These are phyloP conservation scores for Candida wancherniae DNA, from an alignment of 805 yeast genomes.

Conservation along the genomic window DNA sequence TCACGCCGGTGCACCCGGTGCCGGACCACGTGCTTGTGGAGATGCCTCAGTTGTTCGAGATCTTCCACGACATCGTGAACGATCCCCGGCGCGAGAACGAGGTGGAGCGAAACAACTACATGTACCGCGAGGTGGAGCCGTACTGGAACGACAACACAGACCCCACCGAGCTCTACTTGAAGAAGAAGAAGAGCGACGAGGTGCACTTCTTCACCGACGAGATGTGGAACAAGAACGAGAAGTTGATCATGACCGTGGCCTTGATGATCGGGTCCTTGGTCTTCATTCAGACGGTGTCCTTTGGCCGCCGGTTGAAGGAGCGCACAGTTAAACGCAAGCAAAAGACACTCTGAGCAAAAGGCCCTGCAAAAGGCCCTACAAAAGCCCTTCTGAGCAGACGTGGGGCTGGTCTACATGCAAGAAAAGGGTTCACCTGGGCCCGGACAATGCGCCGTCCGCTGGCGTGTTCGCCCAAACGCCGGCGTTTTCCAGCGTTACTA, in stretches of 20 bases:
- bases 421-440: no score
- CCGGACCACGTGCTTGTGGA: conserved; percentile 26
- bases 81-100: conserved; percentile 49
- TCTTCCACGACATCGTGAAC: conserved; percentile 55
- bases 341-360: no score
- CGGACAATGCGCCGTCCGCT: no score
- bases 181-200: conserved; percentile 27
- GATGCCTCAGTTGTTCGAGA: conserved; percentile 31
- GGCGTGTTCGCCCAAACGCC: no score
- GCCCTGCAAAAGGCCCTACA: no score
- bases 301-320: conserved; percentile 8
- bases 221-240: conserved; percentile 48
- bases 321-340: conserved; percentile 1
- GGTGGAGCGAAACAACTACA: conserved; percentile 49
- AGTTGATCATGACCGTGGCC: conserved; percentile 37
- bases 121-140: conserved; percentile 21
- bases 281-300: conserved; percentile 13
- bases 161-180: conserved; percentile 28
- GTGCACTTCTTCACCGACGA: conserved; percentile 42
- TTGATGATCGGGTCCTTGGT: conserved; percentile 19
- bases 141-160: conserved; percentile 18
- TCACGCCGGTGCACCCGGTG: conserved; percentile 25
- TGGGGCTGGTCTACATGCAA: no score
- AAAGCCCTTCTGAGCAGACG: no score
- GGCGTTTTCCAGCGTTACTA: no score